phyloP scores from a whole-genome alignment of 169 alveolate species.

The Cryptosporidium parvum region DNA sequence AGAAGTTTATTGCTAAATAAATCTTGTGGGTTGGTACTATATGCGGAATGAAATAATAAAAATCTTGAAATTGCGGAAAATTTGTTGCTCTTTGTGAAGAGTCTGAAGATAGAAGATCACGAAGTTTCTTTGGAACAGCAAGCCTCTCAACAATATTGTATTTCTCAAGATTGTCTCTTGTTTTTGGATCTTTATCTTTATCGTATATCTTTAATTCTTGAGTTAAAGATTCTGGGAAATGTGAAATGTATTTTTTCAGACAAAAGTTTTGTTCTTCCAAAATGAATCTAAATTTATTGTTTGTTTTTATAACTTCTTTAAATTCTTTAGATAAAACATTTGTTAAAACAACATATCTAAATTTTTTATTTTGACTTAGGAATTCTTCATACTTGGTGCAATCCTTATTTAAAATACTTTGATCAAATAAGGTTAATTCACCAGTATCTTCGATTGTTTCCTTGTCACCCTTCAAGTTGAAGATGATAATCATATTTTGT shows the following conservation, averaged over 20 bases:
- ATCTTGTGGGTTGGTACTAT: background rate
- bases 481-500: background rate
- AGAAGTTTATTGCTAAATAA: background rate
- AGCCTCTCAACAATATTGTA: background rate
- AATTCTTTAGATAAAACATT: background rate
- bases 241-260: background rate
- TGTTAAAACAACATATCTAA: background rate
- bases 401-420: background rate
- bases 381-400: background rate
- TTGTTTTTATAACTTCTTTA: no score
- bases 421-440: background rate
- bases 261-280: background rate
- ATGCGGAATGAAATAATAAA: slow-evolving; percentile 8
- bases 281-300: background rate
- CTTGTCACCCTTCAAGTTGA: background rate
- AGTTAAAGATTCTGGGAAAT: slow-evolving; percentile 1
- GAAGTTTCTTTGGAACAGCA: background rate
- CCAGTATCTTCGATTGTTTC: background rate
- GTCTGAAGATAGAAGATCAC: background rate
- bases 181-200: background rate
- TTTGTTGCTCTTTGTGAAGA: background rate
- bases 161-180: no score
- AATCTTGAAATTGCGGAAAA: slow-evolving; percentile 4
- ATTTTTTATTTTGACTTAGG: background rate
- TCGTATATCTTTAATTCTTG: background rate